Percentiles rank a stretch among this genome's conserved stretches.
These are phyloP conservation scores for Diaporthe citrichinensis DNA, from an alignment of 2,329 filamentous ascomycete genomes.

Conservation along the genomic window DNA sequence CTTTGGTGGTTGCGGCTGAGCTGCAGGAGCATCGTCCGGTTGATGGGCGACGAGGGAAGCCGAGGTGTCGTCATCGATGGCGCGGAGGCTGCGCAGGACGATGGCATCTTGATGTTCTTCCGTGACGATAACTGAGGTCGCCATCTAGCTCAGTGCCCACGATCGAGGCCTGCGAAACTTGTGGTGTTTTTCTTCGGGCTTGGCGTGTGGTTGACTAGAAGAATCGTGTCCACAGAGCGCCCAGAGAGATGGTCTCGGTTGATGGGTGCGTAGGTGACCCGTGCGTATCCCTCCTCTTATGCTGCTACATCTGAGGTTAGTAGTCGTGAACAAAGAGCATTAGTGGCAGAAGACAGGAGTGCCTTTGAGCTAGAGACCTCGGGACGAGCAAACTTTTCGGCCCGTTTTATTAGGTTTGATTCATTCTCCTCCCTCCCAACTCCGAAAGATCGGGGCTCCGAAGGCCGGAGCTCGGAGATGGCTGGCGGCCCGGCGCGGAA, in stretches of 20 bases:
- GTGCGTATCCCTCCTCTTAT: not conserved
- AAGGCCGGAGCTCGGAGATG: not conserved
- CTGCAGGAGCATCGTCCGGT: not conserved
- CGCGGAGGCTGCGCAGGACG: not conserved
- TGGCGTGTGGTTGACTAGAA: not conserved
- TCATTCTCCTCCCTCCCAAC: not conserved
- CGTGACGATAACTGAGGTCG: not conserved
- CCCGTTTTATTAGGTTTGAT: not conserved
- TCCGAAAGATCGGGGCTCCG: not conserved
- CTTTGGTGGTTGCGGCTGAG: not conserved
- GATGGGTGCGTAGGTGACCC: not conserved
- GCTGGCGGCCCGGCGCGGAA: not conserved
- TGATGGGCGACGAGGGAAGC: not conserved
- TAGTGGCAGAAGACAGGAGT: no score
- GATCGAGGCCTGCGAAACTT: not conserved
- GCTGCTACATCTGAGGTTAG: not conserved
- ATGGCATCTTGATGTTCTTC: slow-evolving; percentile 1
- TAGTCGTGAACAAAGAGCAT: not conserved
- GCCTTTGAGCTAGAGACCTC: not conserved
- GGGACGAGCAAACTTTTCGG: not conserved
- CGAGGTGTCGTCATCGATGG: not conserved
- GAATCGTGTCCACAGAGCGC: not conserved
- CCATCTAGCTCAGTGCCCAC: not conserved
- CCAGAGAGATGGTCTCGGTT: no score
- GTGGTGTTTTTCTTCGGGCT: not conserved